Percentiles rank a stretch among this genome's conserved stretches.
These are phyloP conservation scores for Lipomyces sp. DNA, from an alignment of 805 yeast species.

Conservation along the genomic window DNA sequence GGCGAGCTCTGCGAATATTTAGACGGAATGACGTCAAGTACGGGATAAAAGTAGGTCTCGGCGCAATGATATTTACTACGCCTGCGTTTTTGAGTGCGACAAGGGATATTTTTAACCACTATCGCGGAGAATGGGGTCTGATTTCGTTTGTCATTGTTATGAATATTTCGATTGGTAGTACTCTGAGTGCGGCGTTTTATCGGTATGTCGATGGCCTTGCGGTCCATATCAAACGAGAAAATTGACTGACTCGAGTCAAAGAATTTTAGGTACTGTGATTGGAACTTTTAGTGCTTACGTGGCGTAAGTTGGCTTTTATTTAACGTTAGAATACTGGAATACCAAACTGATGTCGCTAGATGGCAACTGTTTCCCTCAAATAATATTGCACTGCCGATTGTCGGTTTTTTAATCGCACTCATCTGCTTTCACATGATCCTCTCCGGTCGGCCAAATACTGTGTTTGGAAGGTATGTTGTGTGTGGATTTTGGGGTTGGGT, in stretches of 20 bases:
- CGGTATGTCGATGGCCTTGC: constrained; percentile 1
- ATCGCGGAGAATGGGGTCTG: constrained; percentile 85
- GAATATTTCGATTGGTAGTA: constrained; percentile 85
- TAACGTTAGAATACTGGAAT: neutral
- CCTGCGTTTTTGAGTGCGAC: constrained; percentile 70
- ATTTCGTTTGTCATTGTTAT: constrained; percentile 80
- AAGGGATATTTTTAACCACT: constrained; percentile 57
- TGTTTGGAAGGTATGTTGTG: constrained; percentile 44
- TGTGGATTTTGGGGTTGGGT: neutral
- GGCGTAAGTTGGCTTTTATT: constrained; percentile 39
- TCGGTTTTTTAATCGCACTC: constrained; percentile 49
- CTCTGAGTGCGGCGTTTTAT: constrained; percentile 49
- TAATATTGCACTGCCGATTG: constrained; percentile 57
- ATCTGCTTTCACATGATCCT: constrained; percentile 60
- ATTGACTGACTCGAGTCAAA: constrained; percentile 12
- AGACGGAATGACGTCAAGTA: constrained; percentile 73
- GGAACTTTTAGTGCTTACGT: constrained; percentile 69
- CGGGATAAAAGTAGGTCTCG: constrained; percentile 78
- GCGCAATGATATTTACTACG: constrained; percentile 66
- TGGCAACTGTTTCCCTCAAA: constrained; percentile 67
- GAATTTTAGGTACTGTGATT: constrained; percentile 70
- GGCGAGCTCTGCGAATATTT: constrained; percentile 54
- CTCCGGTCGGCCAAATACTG: constrained; percentile 58
- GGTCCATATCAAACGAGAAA: neutral
- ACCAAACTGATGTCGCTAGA: neutral